These are phyloP conservation scores for Gillenia trifoliata DNA, from an alignment of 306 rosid genomes.

Conservation along the genomic window DNA sequence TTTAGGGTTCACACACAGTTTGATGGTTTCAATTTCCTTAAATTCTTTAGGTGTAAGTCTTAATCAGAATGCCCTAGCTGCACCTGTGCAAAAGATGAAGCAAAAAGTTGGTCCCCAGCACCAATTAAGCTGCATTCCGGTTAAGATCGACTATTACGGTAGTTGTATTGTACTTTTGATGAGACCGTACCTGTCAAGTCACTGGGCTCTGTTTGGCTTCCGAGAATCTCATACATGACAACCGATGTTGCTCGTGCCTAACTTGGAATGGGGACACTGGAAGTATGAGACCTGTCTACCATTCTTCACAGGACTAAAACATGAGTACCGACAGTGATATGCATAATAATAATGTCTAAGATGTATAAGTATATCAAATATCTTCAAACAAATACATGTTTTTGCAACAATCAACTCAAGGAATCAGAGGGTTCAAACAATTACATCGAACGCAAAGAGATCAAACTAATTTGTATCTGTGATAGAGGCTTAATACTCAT, in stretches of 20 bases:
- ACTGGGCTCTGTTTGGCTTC: neutral
- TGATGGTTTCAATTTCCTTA: neutral
- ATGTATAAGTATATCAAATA: too few relatives aligned
- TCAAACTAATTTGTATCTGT: neutral
- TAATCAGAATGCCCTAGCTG: neutral
- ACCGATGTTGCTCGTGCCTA: neutral
- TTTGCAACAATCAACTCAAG: neutral
- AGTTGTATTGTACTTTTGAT: neutral
- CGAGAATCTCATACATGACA: neutral
- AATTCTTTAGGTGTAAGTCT: neutral
- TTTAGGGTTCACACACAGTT: neutral
- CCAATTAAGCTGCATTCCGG: neutral
- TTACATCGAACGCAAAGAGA: neutral
- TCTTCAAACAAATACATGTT: neutral
- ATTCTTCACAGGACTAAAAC: too few relatives aligned
- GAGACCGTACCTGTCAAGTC: neutral
- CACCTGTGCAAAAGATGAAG: neutral
- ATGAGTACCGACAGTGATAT: neutral
- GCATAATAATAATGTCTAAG: too few relatives aligned
- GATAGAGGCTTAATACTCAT: neutral
- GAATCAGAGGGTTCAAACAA: neutral
- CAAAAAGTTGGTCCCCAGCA: neutral
- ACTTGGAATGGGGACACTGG: neutral
- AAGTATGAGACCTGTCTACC: neutral
- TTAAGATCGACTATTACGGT: neutral